phyloP scores from a whole-genome alignment of 2,329 filamentous ascomycete genomes.

The Hypoxylon sp. region DNA sequence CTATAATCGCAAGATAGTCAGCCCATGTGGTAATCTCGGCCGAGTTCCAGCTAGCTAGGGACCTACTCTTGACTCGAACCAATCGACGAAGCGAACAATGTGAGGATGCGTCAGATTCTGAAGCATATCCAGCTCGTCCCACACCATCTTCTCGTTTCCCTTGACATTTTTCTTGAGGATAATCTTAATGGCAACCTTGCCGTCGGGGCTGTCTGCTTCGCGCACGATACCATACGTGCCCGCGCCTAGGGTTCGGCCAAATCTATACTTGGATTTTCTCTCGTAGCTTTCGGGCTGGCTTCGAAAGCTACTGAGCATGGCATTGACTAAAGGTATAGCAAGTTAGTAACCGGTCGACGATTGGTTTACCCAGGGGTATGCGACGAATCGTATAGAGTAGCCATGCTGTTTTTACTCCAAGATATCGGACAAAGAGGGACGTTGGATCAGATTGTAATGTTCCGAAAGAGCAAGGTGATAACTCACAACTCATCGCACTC shows the following conservation, averaged over 20 bases:
- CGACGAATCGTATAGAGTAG: conserved; percentile 18
- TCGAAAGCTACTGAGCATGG: conserved; percentile 94
- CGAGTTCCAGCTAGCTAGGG: not conserved
- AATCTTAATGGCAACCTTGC: conserved; percentile 96
- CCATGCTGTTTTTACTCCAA: conserved; percentile 15
- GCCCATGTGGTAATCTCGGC: not conserved
- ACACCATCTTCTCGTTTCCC: conserved; percentile 98
- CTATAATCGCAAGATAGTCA: conserved; percentile 59
- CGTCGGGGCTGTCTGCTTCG: conserved; percentile 85
- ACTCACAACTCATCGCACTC: conserved; percentile 57
- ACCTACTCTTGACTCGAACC: conserved; percentile 95
- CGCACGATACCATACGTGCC: conserved; percentile 98
- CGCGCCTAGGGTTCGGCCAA: conserved; percentile 92
- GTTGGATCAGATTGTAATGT: conserved; percentile 12
- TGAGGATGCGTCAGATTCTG: conserved; percentile 91
- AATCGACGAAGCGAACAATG: conserved; percentile 97
- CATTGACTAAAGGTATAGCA: conserved; percentile 70
- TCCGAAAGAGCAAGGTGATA: conserved; percentile 38
- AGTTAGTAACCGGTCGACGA: conserved; percentile 23
- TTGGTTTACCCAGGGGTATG: not conserved
- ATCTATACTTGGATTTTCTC: conserved; percentile 94
- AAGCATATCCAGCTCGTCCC: conserved; percentile 94
- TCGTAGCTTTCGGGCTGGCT: conserved; percentile 98
- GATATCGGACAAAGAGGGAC: conserved; percentile 11
- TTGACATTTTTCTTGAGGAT: conserved; percentile 99